phyloP scores from a whole-genome alignment of 2,329 filamentous ascomycete genomes.

The Sclerotinia minor region DNA sequence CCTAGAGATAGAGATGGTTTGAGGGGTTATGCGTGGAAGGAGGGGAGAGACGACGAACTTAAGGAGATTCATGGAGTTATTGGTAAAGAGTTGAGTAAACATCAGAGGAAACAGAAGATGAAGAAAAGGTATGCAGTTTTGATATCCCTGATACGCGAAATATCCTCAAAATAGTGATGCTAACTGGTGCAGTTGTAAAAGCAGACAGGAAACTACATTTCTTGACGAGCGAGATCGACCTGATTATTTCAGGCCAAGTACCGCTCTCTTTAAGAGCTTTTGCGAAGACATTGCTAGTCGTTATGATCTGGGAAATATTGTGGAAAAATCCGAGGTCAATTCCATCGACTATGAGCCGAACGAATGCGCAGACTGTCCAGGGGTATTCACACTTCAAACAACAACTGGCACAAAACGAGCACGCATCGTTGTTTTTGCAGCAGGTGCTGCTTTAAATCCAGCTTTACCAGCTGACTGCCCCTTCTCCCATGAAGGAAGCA shows the following conservation, averaged over 20 bases:
- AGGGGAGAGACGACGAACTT: constrained; percentile 59
- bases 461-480: constrained; percentile 42
- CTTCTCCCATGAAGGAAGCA: constrained; percentile 39
- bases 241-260: constrained; percentile 68
- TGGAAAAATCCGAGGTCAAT: constrained; percentile 54
- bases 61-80: constrained; percentile 72
- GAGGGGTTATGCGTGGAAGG: constrained; percentile 65
- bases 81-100: constrained; percentile 78
- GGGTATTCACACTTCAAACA: constrained; percentile 66
- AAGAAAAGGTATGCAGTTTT: constrained; percentile 47
- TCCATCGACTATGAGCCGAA: constrained; percentile 32
- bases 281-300: constrained; percentile 57
- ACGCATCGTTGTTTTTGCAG: constrained; percentile 65
- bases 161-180: neutral
- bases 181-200: constrained; percentile 42
- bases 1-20: constrained; percentile 73
- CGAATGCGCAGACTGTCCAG: constrained; percentile 40
- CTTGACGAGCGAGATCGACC: constrained; percentile 66
- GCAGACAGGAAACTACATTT: constrained; percentile 33
- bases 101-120: constrained; percentile 65
- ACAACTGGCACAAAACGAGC: constrained; percentile 56
- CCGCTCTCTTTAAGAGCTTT: constrained; percentile 61
- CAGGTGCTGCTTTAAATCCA: constrained; percentile 67
- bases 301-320: constrained; percentile 58
- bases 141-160: neutral